These are phyloP conservation scores for Abelmoschus esculentus DNA, from an alignment of 345 rosid genomes.

Conservation along the genomic window DNA sequence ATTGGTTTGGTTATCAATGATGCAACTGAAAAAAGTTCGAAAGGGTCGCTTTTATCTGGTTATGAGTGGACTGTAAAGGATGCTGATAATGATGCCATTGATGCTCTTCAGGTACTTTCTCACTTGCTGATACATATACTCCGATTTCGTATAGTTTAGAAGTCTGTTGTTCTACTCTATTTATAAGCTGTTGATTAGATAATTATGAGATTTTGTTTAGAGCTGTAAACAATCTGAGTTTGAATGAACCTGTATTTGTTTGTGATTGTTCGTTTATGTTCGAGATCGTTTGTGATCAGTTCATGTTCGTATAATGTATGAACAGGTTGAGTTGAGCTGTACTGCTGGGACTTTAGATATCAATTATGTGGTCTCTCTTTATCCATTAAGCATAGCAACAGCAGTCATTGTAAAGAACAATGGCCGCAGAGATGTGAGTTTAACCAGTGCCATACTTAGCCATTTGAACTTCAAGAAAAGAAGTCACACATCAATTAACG, in stretches of 20 bases:
- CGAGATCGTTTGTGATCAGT: too few relatives aligned
- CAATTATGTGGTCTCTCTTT: slow-evolving; percentile 56
- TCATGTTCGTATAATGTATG: background rate
- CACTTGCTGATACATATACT: background rate
- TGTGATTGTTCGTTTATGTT: background rate
- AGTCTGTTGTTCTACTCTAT: background rate
- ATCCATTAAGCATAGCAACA: slow-evolving; percentile 68
- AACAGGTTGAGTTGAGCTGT: slow-evolving; percentile 70
- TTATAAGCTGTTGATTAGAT: background rate
- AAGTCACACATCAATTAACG: slow-evolving; percentile 48
- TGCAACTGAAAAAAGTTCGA: slow-evolving; percentile 36
- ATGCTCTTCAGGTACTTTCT: slow-evolving; percentile 68
- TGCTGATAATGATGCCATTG: slow-evolving; percentile 76
- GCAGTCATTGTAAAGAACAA: slow-evolving; percentile 69
- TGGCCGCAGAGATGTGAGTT: slow-evolving; percentile 52
- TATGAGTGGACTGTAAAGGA: slow-evolving; percentile 73
- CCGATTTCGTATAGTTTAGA: background rate
- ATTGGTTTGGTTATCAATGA: slow-evolving; percentile 67
- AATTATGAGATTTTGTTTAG: background rate
- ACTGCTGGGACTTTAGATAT: slow-evolving; percentile 53
- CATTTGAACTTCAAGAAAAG: slow-evolving; percentile 59
- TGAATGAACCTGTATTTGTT: background rate
- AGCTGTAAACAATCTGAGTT: background rate
- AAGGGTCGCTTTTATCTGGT: slow-evolving; percentile 36
- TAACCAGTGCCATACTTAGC: slow-evolving; percentile 67